A percentile compares a stretch with the other conserved stretches of the same genome.
Conservation (phyloP, 208 protist genomes). For the Naegleria fowleri region DNA sequence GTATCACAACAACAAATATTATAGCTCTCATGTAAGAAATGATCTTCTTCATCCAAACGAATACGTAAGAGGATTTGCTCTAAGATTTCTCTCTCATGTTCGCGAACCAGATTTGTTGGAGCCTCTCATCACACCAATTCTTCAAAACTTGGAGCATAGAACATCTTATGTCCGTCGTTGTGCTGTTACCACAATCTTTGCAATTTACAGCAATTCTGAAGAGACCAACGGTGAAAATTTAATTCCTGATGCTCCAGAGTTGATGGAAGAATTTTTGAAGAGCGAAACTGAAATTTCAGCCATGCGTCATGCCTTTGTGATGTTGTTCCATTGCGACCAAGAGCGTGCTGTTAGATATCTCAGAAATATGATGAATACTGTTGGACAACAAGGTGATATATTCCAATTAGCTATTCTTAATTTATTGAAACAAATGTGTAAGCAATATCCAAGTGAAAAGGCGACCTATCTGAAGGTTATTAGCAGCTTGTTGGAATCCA, state of each 20-base stretch:
- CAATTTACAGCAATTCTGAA: slow-evolving; percentile 83
- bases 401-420: slow-evolving; percentile 81
- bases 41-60: slow-evolving; percentile 96
- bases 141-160: slow-evolving; percentile 83
- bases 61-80: slow-evolving; percentile 91
- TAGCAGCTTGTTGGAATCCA: slow-evolving; percentile 84
- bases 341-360: slow-evolving; percentile 87
- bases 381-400: slow-evolving; percentile 66
- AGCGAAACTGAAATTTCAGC: slow-evolving; percentile 77
- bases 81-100: slow-evolving; percentile 95
- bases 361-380: slow-evolving; percentile 51
- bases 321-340: slow-evolving; percentile 88
- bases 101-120: slow-evolving; percentile 91
- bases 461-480: slow-evolving; percentile 86
- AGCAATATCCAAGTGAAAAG: slow-evolving; percentile 70
- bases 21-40: slow-evolving; percentile 57
- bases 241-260: slow-evolving; percentile 91
- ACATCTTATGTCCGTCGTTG: slow-evolving; percentile 93
- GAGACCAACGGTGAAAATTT: slow-evolving; percentile 80
- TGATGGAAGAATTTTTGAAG: slow-evolving; percentile 83
- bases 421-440: slow-evolving; percentile 69
- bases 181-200: slow-evolving; percentile 90
- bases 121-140: slow-evolving; percentile 86
- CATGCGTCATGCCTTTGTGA: slow-evolving; percentile 94
- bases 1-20: too few relatives aligned